Evolutionary conservation across 352 stramenopile species (phyloP), one percentile per base, ranked within the genome.

Genomic region (Phytophthora sojae): DNA sequence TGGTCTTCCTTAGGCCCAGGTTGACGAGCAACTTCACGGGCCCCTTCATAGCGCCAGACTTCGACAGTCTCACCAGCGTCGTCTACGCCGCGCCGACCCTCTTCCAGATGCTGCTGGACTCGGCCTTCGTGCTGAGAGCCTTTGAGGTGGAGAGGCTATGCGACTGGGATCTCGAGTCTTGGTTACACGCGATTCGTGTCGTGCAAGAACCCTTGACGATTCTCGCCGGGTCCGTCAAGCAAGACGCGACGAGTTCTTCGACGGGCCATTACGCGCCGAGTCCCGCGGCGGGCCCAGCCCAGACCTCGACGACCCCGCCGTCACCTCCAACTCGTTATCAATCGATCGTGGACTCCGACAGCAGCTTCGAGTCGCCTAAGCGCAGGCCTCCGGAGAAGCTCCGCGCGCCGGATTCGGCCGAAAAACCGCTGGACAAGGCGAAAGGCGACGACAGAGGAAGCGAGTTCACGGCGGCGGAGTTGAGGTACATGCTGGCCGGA

Each of bases 81-180:
- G 23, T 3, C 23, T 3, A 26, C 23, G 23, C 23, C 23, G 23
- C 23, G 23, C 23, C 23, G 23, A 1, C 5, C 0, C 0, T 61
- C 7, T 67, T 61, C 52, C 4, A 5, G 3, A 19, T 67, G 17
- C 9, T 68, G 2, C 47, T 23, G 0, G 47, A 61, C 0, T 15
- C 61, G 2, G 42, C 51, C 0, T 61, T 42, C 39, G 61, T 42
- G 4, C 11, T 68, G n/a, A 37, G 61, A 7, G 26, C n/a, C 2
- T 68, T 68, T 12, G 52, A 68, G 49, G 54, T 66, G 59, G 49
- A 66, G 47, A 32, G n/a, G 53, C 21, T 66, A 12, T 66, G 26
- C 32, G 61, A 68, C 35, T 58, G 61, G 61, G 52, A 61, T n/a
- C 8, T 61, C 2, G 15, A 11, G 23, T 29, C 23, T 3, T 26